Conservation (phyloP, 2,329 filamentous ascomycete species). For the Diaporthe ampelina region DNA sequence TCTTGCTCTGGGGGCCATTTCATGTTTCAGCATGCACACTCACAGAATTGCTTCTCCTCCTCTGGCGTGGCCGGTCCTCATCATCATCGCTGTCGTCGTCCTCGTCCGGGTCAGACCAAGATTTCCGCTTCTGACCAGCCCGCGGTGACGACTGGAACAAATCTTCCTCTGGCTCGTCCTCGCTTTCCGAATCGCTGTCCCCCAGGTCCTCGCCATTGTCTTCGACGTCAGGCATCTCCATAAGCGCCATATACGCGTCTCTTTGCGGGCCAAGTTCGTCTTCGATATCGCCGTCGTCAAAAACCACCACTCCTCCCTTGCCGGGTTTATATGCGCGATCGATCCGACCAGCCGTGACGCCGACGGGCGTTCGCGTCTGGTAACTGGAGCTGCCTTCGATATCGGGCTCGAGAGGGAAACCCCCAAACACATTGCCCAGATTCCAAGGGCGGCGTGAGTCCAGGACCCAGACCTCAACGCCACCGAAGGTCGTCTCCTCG, state of each 20-base stretch:
- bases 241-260: constrained; percentile 86
- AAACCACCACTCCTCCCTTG: constrained; percentile 90
- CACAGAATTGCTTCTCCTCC: constrained; percentile 91
- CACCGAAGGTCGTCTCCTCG: constrained; percentile 77
- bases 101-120: constrained; percentile 78
- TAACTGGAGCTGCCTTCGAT: constrained; percentile 62
- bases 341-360: constrained; percentile 81
- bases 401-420: constrained; percentile 69
- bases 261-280: constrained; percentile 81
- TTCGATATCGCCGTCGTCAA: constrained; percentile 96
- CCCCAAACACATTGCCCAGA: constrained; percentile 91
- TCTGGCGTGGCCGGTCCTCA: constrained; percentile 81
- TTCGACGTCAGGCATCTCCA: constrained; percentile 91
- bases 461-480: constrained; percentile 95
- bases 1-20: constrained; percentile 49
- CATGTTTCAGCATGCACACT: constrained; percentile 52
- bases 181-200: constrained; percentile 68
- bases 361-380: constrained; percentile 68
- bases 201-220: constrained; percentile 77
- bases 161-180: constrained; percentile 69
- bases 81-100: constrained; percentile 82
- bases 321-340: constrained; percentile 80
- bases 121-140: constrained; percentile 81
- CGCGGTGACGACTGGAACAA: constrained; percentile 50
- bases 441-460: constrained; percentile 97